Base-by-base conservation (phyloP, 345 rosid species). In the Nasturtium officinale region DNA sequence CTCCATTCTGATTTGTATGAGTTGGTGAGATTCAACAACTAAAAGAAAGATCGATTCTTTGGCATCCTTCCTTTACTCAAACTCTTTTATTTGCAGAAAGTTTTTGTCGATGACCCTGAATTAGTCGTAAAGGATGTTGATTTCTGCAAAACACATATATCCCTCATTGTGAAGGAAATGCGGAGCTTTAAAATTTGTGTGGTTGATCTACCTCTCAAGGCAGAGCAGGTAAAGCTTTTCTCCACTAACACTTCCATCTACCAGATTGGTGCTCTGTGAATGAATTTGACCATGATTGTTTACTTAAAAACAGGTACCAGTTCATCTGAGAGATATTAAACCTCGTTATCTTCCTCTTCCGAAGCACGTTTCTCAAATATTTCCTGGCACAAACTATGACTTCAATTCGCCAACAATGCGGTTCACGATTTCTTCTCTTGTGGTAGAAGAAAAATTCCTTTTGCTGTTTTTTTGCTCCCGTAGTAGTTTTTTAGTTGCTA, bases 361-460 rank as follows among this genome's bases (percentile, higher is more conserved):
- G 29, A 83, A 83, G 64, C 70, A 81, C 72, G 92, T 85, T 61
- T 83, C 85, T 75, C 90, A 87, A 87, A 87, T 90, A 78, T 76
- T 79, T 46, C 86, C 97, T 7, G 98, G 97, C 56, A 84, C 97
- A 73, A 95, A 95, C 78, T 95, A 91, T 69, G 98, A 90, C 80
- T 91, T 76, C 78, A 60, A 76, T 74, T 90, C 94, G 26, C 78
- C 92, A 74, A 79, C 78, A 37, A 88, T 91, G 96, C 90, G 97
- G 57, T 91, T 95, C 78, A 86, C 87, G 9, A 80, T 95, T 79
- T 88, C 96, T 52, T 91, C 98, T 38, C 98, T 89, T 67, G 96
- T 91, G 92, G 99, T 95, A 88, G 29, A 87, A 42, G 15, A 66
- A 71, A 69, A 57, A 11, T 28, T 25, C 69, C 3, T 55, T 33